Evolutionary conservation across 2,329 filamentous ascomycete species (phyloP).

Genomic region (Aspergillus persii): DNA sequence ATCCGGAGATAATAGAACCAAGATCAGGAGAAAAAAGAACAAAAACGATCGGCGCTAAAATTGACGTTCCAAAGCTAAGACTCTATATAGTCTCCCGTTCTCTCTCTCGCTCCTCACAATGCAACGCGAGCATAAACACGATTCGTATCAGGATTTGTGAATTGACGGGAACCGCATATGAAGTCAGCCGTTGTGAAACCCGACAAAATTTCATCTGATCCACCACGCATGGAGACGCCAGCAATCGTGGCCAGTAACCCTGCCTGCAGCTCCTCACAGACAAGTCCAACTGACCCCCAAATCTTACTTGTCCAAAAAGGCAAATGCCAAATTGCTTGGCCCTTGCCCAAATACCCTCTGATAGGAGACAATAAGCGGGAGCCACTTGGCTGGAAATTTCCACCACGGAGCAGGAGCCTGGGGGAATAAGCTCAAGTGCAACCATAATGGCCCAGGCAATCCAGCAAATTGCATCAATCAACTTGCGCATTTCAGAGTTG

Average conservation of each 20-base stretch:
- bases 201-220: conserved; percentile 33
- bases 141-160: conserved; percentile 30
- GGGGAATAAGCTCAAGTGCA: conserved; percentile 21
- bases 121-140: not conserved
- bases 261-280: conserved; percentile 10
- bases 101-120: not conserved
- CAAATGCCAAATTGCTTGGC: conserved; percentile 20
- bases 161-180: conserved; percentile 32
- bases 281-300: conserved; percentile 20
- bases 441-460: conserved; percentile 13
- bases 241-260: conserved; percentile 10
- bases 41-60: not conserved
- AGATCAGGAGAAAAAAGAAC: conserved; percentile 1
- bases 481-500: conserved; percentile 11
- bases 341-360: conserved; percentile 9
- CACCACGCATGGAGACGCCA: conserved; percentile 28
- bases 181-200: conserved; percentile 41
- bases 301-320: conserved; percentile 18
- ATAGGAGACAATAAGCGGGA: conserved; percentile 11
- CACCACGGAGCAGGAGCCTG: conserved; percentile 5
- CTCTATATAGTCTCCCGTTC: conserved; percentile 22
- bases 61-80: not conserved
- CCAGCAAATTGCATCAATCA: conserved; percentile 9
- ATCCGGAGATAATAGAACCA: not conserved
- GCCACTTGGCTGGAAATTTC: conserved; percentile 6